Percentiles rank a stretch among this genome's conserved stretches.
Evolutionary conservation across 2,329 filamentous ascomycete species (phyloP).

Genomic region (Aspergillus niger): DNA sequence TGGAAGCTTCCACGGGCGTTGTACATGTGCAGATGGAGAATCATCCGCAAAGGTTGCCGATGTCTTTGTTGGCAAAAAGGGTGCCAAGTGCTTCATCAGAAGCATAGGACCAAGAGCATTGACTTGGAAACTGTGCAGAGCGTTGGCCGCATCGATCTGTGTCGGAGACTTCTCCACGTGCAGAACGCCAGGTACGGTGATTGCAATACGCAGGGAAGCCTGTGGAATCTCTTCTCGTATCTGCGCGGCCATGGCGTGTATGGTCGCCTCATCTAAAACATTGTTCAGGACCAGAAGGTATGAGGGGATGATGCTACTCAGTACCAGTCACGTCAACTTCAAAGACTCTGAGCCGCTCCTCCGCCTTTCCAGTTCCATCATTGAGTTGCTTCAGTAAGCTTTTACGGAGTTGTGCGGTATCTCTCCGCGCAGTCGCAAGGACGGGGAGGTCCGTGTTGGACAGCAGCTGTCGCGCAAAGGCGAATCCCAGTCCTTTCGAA

Average conservation of each 20-base stretch:
- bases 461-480: slow-evolving; percentile 61
- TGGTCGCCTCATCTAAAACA: slow-evolving; percentile 60
- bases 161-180: slow-evolving; percentile 70
- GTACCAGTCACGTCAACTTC: slow-evolving; percentile 61
- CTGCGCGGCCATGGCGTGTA: slow-evolving; percentile 58
- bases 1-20: slow-evolving; percentile 45
- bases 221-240: slow-evolving; percentile 58
- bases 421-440: slow-evolving; percentile 61
- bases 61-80: slow-evolving; percentile 66
- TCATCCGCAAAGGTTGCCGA: slow-evolving; percentile 38
- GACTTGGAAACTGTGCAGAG: slow-evolving; percentile 69
- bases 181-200: slow-evolving; percentile 71
- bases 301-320: background rate
- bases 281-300: slow-evolving; percentile 1
- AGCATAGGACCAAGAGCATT: slow-evolving; percentile 75
- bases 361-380: slow-evolving; percentile 40
- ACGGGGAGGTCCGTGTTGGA: slow-evolving; percentile 59
- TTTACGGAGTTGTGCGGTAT: slow-evolving; percentile 52
- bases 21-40: background rate
- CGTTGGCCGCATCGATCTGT: slow-evolving; percentile 63
- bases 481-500: slow-evolving; percentile 65
- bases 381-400: slow-evolving; percentile 53
- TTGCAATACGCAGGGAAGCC: slow-evolving; percentile 66
- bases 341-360: slow-evolving; percentile 54
- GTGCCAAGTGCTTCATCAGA: slow-evolving; percentile 73